Base-by-base conservation (phyloP, 495 filamentous ascomycete species). In the Chaetomium cochliodes region DNA sequence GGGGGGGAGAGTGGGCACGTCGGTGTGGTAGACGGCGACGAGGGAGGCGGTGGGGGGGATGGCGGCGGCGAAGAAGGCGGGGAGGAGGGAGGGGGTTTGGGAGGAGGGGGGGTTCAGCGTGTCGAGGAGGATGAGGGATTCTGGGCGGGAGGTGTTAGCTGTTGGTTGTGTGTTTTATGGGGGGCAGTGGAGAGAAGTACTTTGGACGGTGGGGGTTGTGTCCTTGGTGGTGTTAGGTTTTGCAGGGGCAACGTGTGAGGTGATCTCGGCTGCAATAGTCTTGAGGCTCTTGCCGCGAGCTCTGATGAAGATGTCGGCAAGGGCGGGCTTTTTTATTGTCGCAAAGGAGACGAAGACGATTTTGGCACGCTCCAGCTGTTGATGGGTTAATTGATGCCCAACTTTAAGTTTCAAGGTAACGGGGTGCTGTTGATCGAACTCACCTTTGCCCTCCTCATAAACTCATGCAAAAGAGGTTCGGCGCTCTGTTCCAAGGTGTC, bases 401-500 rank as follows among this genome's bases (percentile, higher is more conserved):
- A 57, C n/a, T 52, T n/a, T 15, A 51, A 52, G 25, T 20, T 47
- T 33, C 3, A 0, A 16, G 37, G 37, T 2, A 12, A 7, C 15
- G 33, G 12, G n/a, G 9, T 26, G 26, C 22, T 26, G 13, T 16
- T 37, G 8, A 37, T 37, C 11, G 33, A 44, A 39, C 39, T 28
- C 18, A 54, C 91, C 77, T 89, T 91, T 47, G 91, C 91, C 69
- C 90, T 82, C 60, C 79, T 79, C 44, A 91, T 86, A 71, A 92
- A 92, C 75, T 96, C 90, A 25, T 79, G 77, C 3, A 93, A 64
- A 41, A 97, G 74, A 7, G 88, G 89, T 26, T 78, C 82, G 15
- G 86, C 89, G 25, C 88, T 86, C 76, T 97, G 93, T 75, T 96
- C 92, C 46, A 97, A 75, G 18, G 84, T 90, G 77, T 97, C 93